Conservation (phyloP, 768 basidiomycete species). For the Agaricus subrufescens region DNA sequence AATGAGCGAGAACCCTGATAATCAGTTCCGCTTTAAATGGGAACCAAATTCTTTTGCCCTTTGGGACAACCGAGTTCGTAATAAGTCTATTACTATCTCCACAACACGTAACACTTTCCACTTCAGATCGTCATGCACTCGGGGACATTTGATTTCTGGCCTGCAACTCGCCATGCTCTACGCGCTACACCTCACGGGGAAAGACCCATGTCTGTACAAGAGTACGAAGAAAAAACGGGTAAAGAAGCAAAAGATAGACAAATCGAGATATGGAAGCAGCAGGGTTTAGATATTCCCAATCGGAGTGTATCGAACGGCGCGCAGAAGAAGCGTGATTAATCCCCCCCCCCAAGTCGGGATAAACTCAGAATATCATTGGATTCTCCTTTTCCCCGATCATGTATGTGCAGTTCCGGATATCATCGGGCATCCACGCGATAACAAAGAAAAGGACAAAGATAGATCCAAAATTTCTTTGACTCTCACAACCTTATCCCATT, state of each 20-base stretch:
- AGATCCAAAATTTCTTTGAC: no score
- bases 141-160: conserved; percentile 83
- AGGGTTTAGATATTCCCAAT: conserved; percentile 41
- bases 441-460: no score
- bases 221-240: conserved; percentile 60
- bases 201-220: conserved; percentile 68
- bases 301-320: conserved; percentile 13
- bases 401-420: no score
- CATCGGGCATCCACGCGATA: no score
- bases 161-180: conserved; percentile 69
- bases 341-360: no score
- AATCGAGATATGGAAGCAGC: conserved; percentile 64
- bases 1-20: conserved; percentile 65
- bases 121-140: conserved; percentile 71
- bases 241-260: conserved; percentile 71
- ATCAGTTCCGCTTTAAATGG: conserved; percentile 78
- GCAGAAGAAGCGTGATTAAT: conserved; percentile 29
- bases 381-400: background rate
- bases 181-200: conserved; percentile 82
- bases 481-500: no score
- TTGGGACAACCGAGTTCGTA: conserved; percentile 78
- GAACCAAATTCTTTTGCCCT: conserved; percentile 72
- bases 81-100: background rate
- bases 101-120: background rate
- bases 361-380: background rate